These are phyloP conservation scores for Glycyrrhiza uralensis DNA, from an alignment of 306 rosid genomes.

Conservation along the genomic window DNA sequence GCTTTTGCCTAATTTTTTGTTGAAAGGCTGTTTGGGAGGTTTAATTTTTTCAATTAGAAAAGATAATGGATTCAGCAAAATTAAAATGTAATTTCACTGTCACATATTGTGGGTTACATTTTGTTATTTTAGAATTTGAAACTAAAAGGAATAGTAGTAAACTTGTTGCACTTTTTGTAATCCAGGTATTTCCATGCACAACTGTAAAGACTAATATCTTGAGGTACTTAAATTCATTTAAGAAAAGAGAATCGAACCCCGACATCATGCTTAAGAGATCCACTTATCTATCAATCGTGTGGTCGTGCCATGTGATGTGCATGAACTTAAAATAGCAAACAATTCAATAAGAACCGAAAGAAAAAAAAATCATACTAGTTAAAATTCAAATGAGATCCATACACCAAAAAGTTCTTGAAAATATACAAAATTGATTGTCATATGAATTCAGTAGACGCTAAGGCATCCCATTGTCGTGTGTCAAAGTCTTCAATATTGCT, in stretches of 20 bases:
- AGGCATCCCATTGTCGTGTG: neutral
- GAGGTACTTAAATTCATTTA: too few species aligned
- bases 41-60: neutral
- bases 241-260: too few species aligned
- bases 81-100: slow-evolving; percentile 6
- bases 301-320: neutral
- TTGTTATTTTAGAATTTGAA: neutral
- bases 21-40: neutral
- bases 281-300: too few species aligned
- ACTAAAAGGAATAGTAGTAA: neutral
- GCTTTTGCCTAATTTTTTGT: slow-evolving; percentile 22
- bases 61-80: neutral
- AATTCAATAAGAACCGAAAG: neutral
- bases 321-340: neutral
- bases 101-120: neutral
- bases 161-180: too few species aligned
- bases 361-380: neutral
- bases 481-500: neutral
- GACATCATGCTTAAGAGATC: too few species aligned
- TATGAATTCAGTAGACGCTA: neutral
- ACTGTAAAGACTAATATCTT: too few species aligned
- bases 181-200: too few species aligned
- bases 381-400: neutral
- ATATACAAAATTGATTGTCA: neutral
- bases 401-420: neutral